A percentile compares a stretch with the other conserved stretches of the same genome.
These are phyloP conservation scores for Apiotrichum siamense DNA, from an alignment of 1,284 basidiomycete genomes.

Conservation along the genomic window DNA sequence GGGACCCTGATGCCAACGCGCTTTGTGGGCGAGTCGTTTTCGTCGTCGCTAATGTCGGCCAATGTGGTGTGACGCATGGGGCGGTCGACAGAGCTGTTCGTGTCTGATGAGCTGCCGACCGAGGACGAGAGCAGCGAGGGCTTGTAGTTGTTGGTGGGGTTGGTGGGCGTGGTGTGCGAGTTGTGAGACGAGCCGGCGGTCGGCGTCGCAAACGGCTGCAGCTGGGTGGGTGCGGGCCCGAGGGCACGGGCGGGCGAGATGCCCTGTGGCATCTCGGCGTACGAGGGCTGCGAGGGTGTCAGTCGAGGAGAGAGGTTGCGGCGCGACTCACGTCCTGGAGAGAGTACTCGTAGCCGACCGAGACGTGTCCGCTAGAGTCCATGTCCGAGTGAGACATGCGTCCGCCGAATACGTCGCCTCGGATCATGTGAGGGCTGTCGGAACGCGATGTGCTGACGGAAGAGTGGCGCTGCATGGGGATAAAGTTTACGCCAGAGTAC, in stretches of 20 bases:
- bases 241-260: constrained; percentile 43
- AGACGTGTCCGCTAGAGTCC: neutral
- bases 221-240: constrained; percentile 34
- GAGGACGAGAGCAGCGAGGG: constrained; percentile 6
- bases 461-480: constrained; percentile 22
- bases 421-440: constrained; percentile 31
- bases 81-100: constrained; percentile 16
- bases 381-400: neutral
- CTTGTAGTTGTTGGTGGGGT: neutral
- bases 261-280: constrained; percentile 23
- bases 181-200: constrained; percentile 1
- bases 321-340: neutral
- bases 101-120: constrained; percentile 3
- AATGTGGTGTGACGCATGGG: neutral
- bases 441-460: constrained; percentile 23
- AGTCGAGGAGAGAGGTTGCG: no score
- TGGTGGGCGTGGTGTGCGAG: constrained; percentile 9
- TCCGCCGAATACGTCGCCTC: constrained; percentile 29
- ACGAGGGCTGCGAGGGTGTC: no score
- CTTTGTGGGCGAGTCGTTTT: constrained; percentile 37
- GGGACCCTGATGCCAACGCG: constrained; percentile 14
- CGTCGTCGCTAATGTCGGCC: constrained; percentile 32
- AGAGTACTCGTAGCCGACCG: constrained; percentile 5
- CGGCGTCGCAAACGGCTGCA: constrained; percentile 28
- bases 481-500: constrained; percentile 5